Evolutionary conservation across 192 early-diverging fungal species (phyloP).

Genomic region (Gaertneriomyces semiglobifer): DNA sequence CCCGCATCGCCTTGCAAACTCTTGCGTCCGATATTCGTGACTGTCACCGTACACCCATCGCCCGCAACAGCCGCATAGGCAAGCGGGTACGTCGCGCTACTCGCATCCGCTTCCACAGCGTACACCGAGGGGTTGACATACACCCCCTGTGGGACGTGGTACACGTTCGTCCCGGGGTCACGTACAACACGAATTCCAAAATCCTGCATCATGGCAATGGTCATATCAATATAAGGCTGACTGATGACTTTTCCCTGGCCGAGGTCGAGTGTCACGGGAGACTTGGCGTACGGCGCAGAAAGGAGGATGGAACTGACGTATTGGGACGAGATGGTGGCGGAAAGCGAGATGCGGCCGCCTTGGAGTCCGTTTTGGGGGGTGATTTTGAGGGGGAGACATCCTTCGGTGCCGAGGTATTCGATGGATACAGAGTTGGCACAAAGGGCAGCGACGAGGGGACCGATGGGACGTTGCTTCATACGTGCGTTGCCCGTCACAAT

Average conservation of each 20-base stretch:
- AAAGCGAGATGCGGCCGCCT: constrained; percentile 83
- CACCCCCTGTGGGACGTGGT: constrained; percentile 71
- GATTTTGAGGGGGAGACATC: constrained; percentile 84
- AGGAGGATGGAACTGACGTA: constrained; percentile 97
- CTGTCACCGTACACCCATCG: constrained; percentile 77
- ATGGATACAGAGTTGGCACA: constrained; percentile 74
- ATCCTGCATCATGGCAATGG: constrained; percentile 93
- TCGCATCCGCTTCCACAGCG: constrained; percentile 92
- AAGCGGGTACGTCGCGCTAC: constrained; percentile 94
- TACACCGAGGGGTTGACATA: constrained; percentile 85
- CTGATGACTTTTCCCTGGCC: constrained; percentile 92
- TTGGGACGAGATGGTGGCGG: constrained; percentile 93
- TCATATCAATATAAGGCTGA: constrained; percentile 99
- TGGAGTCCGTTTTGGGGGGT: constrained; percentile 70
- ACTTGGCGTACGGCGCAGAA: constrained; percentile 87
- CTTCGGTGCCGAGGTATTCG: constrained; percentile 71
- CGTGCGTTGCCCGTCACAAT: constrained; percentile 92
- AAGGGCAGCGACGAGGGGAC: constrained; percentile 82
- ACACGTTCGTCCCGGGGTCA: constrained; percentile 64
- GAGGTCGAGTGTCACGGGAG: constrained; percentile 75
- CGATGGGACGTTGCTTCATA: constrained; percentile 97
- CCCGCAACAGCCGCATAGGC: constrained; percentile 97
- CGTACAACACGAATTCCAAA: constrained; percentile 83
- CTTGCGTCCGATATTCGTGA: constrained; percentile 88
- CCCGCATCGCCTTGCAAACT: constrained; percentile 90